Evolutionary conservation across 2,329 filamentous ascomycete genomes (phyloP), one percentile per base, ranked within the genome.

Genomic region (Sporothrix phasma): DNA sequence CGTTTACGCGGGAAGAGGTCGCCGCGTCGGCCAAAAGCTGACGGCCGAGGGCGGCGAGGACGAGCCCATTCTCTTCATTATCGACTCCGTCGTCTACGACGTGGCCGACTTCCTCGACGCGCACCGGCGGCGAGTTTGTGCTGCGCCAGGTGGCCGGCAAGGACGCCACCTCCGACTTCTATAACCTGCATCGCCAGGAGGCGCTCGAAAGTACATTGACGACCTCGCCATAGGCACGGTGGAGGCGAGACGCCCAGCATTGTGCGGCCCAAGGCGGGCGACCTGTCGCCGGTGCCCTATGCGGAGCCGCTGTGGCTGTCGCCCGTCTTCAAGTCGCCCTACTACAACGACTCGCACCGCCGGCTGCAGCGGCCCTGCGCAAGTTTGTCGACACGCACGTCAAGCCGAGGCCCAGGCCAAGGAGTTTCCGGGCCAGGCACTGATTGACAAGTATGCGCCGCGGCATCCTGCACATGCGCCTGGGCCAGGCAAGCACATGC

Each of bases 171-270:
- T 78, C 82, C 41, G 88, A 88, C 64, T 96, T 95, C 76, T 96
- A 95, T 83, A 95, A 95, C 79, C 85, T 96, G 62, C 92, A 96
- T 77, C 82, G 91, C 29, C 90, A 96, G 70, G 91, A 96, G 76
- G 89, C 95, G n/a, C 82, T 96, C 11, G 79, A 86, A 92, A 92
- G 74, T 95, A 95, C 79, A 77, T 81, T 54, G 80, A 84, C 70
- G 80, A 84, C 70, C 82, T 96, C 19, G 88, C 84, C 75, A 82
- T 96, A 70, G 91, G 91, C 71, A 89, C 84, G 15, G 74, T 96
- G 72, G 78, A 85, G 69, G 85, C 75, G 90, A 96, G 78, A 86
- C 81, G 71, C 82, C 90, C 22, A 84, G 91, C 72, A 84, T 94
- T 69, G 81, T 92, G 67, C 84, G 85, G 22, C 85, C 84, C 1